A percentile compares a stretch with the other conserved stretches of the same genome.
These are phyloP conservation scores for Epichloe uncinata DNA, from an alignment of 2,329 filamentous ascomycete species.

Conservation along the genomic window DNA sequence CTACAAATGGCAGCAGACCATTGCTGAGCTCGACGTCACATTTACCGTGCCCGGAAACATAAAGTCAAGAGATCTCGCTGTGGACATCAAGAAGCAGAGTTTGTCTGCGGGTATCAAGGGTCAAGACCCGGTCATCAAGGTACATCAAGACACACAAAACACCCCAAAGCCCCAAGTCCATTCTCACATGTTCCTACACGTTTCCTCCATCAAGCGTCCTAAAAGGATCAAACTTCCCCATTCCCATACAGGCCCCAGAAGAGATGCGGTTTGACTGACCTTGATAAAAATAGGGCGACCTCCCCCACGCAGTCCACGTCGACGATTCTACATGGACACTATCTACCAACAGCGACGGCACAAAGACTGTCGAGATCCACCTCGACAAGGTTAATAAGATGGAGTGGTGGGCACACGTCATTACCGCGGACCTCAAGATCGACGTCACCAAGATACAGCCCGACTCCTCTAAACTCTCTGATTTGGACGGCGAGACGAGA, in stretches of 20 bases:
- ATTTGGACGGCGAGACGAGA: slow-evolving; percentile 88
- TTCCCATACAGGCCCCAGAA: neutral
- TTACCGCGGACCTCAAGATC: slow-evolving; percentile 77
- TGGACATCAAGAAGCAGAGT: slow-evolving; percentile 68
- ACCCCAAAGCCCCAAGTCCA: neutral
- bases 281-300: slow-evolving; percentile 50
- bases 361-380: slow-evolving; percentile 59
- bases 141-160: slow-evolving; percentile 36
- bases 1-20: slow-evolving; percentile 95
- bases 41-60: slow-evolving; percentile 68
- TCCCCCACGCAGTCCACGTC: slow-evolving; percentile 68
- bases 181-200: neutral
- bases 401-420: slow-evolving; percentile 95
- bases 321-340: slow-evolving; percentile 96
- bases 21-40: slow-evolving; percentile 72
- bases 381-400: slow-evolving; percentile 94
- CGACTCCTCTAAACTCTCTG: slow-evolving; percentile 80
- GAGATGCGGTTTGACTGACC: neutral
- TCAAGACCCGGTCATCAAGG: slow-evolving; percentile 70
- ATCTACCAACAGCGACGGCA: slow-evolving; percentile 55
- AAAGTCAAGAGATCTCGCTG: slow-evolving; percentile 70
- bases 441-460: slow-evolving; percentile 92
- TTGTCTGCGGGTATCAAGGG: slow-evolving; percentile 79
- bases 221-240: neutral
- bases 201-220: neutral